Percentiles rank a stretch among this genome's conserved stretches.
phyloP scores from a whole-genome alignment of 345 rosid species.

The Dovyalis caffra region DNA sequence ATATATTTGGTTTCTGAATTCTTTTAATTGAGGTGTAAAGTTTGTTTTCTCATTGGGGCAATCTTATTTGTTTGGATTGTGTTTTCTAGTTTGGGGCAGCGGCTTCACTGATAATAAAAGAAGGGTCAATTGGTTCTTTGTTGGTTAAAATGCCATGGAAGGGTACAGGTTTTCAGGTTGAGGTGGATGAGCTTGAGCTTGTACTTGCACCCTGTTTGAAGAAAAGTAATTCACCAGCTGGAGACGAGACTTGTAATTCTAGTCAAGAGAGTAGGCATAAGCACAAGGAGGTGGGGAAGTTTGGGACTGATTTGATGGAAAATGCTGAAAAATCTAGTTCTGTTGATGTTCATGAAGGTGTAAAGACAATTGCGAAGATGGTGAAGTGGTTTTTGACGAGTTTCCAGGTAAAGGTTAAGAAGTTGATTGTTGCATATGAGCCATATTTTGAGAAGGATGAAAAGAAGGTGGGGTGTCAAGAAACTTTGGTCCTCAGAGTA shows the following conservation, averaged over 20 bases:
- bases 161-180: constrained; percentile 76
- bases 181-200: constrained; percentile 85
- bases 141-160: constrained; percentile 82
- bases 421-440: constrained; percentile 75
- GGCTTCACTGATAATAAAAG: constrained; percentile 63
- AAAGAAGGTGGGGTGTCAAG: constrained; percentile 29
- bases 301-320: constrained; percentile 37
- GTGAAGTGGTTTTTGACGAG: constrained; percentile 88
- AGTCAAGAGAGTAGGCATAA: constrained; percentile 29
- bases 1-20: not conserved
- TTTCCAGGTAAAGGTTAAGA: constrained; percentile 69
- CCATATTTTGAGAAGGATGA: constrained; percentile 42
- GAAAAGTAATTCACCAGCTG: constrained; percentile 21
- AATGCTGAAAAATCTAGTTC: constrained; percentile 37
- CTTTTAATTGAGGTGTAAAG: not conserved
- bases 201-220: constrained; percentile 57
- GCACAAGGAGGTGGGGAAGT: constrained; percentile 34
- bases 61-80: constrained; percentile 5
- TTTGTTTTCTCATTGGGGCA: not conserved
- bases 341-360: constrained; percentile 89
- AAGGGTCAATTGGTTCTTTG: constrained; percentile 87
- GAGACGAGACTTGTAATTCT: constrained; percentile 32
- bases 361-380: constrained; percentile 91
- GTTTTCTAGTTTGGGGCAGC: constrained; percentile 55
- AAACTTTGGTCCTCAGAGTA: constrained; percentile 66